A percentile compares a stretch with the other conserved stretches of the same genome.
phyloP scores from a whole-genome alignment of 2,329 filamentous ascomycete species.

The Sphaerulina populicola region DNA sequence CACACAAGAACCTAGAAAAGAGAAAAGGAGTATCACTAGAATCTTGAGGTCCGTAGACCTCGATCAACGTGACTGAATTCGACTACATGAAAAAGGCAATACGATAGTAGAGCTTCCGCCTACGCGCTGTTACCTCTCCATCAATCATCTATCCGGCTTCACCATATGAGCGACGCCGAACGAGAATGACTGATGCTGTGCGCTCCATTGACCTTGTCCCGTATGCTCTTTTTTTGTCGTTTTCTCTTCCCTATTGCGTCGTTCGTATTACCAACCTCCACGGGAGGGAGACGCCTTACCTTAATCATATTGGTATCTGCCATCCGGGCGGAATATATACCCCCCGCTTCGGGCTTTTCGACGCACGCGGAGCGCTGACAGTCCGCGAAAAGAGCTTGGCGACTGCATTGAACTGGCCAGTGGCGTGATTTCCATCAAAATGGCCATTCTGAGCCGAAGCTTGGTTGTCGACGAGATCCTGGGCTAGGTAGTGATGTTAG shows the following conservation, averaged over 20 bases:
- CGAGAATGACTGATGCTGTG: neutral
- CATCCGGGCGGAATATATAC: neutral
- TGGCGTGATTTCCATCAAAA: too few relatives aligned
- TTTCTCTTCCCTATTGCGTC: neutral
- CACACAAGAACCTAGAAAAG: too few relatives aligned
- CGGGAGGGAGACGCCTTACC: slow-evolving; percentile 6
- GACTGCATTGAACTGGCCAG: neutral
- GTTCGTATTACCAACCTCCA: neutral
- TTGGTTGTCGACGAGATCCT: neutral
- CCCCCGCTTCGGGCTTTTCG: neutral
- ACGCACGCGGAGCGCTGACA: neutral
- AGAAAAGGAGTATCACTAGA: too few relatives aligned
- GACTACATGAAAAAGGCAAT: slow-evolving; percentile 10
- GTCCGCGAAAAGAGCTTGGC: too few relatives aligned
- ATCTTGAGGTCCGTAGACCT: slow-evolving; percentile 19
- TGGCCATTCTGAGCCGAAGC: neutral
- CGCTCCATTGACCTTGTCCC: neutral
- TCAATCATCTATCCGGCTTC: neutral
- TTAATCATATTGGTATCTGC: neutral
- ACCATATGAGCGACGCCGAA: too few relatives aligned
- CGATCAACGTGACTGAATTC: slow-evolving; percentile 10
- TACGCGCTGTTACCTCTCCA: neutral
- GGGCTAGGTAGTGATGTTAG: slow-evolving; percentile 8
- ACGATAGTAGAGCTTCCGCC: neutral
- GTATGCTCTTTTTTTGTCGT: neutral